Base-by-base conservation (phyloP, 768 basidiomycete genomes). In the Suillus paluster region DNA sequence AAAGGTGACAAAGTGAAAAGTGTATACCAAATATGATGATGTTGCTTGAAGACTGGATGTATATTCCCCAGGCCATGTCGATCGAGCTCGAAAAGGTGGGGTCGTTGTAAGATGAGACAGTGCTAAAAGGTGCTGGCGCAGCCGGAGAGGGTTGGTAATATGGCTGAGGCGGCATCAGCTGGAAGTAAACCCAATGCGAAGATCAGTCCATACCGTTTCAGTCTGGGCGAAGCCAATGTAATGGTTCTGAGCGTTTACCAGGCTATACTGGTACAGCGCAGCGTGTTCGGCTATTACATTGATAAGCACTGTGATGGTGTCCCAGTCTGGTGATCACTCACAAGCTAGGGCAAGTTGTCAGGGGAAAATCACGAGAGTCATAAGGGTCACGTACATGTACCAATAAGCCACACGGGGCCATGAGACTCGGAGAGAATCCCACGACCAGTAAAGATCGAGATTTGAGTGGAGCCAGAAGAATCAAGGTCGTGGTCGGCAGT, bases 331-430 rank as follows among this genome's bases (percentile, higher is more conserved):
- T 55, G 11, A 49, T 19, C 21, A 68, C 73, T 61, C 64, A 74
- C 73, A 71, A 14, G 71, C 69, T 73, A 57, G 33, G 46, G 55
- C 50, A 11, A 34, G 34, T 54, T 23, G 50, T 77, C 56, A 71
- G 58, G 19, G 15, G 38, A 12, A 45, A 1, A 1, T n/a, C 42
- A 14, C 39, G 11, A 58, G 44, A 25, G n/a, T 52, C 42, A 65
- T n/a, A 27, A 25, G 8, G 6, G 45, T 36, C 23, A 63, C 73
- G 55, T 41, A 76, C 73, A 75, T 39, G 91, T 92, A 23, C 92
- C 92, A 60, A 93, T 86, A 78, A 94, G 70, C 92, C 91, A 93
- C 12, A 92, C 89, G 1, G 92, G 92, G 3, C 92, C 92, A 45
- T 76, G 76, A 14, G 88, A 90, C 71, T 93, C 85, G 1, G 88